Evolutionary conservation across 2,329 filamentous ascomycete species (phyloP).

Genomic region (Phyllosticta citribraziliensis): DNA sequence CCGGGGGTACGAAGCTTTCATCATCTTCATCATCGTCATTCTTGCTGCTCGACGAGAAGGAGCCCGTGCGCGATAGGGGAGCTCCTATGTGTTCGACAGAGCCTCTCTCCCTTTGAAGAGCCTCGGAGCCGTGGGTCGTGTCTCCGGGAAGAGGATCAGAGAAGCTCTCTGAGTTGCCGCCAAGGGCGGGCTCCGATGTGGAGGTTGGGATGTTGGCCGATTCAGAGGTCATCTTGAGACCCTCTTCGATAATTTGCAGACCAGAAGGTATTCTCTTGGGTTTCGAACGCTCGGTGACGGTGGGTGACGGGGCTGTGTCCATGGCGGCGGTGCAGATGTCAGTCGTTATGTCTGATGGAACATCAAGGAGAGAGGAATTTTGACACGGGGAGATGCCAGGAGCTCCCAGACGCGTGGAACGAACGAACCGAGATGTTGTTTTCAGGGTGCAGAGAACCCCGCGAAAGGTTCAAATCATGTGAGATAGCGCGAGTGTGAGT

Average conservation of each 20-base stretch:
- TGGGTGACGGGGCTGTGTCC: background rate
- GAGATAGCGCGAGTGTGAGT: background rate
- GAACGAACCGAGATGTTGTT: background rate
- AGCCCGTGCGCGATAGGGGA: conserved; percentile 61
- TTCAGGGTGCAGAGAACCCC: background rate
- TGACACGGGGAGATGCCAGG: background rate
- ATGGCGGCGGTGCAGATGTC: background rate
- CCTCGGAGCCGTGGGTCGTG: conserved; percentile 4
- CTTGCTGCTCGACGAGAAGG: conserved; percentile 75
- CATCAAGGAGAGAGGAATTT: background rate
- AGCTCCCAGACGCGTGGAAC: background rate
- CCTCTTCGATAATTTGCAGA: conserved; percentile 8
- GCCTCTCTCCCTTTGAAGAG: conserved; percentile 26
- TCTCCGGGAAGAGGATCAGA: conserved; percentile 19
- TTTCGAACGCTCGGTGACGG: background rate
- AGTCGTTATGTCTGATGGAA: background rate
- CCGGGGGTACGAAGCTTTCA: conserved; percentile 63
- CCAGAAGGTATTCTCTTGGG: background rate
- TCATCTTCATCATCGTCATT: conserved; percentile 78
- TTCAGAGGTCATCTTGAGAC: conserved; percentile 15
- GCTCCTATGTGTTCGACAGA: conserved; percentile 21
- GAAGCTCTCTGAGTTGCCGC: conserved; percentile 11
- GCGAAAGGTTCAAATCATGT: background rate
- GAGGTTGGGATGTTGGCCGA: conserved; percentile 13
- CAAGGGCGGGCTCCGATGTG: conserved; percentile 10